phyloP scores from a whole-genome alignment of 2,329 filamentous ascomycete genomes.

The Trichoderma oligosporum region DNA sequence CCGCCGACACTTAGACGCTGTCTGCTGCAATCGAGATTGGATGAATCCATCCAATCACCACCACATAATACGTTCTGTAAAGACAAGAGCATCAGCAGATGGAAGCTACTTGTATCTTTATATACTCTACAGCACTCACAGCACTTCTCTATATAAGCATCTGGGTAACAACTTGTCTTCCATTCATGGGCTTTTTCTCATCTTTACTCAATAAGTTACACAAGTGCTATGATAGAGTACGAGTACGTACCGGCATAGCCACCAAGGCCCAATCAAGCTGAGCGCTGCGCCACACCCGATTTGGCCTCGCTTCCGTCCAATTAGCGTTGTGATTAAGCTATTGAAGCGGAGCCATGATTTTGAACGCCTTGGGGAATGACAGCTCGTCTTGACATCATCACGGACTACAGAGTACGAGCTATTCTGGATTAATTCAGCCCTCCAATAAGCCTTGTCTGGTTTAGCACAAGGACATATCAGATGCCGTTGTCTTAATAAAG shows the following conservation, averaged over 20 bases:
- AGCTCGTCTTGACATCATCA: constrained; percentile 5
- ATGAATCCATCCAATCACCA: neutral
- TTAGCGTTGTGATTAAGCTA: neutral
- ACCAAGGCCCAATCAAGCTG: neutral
- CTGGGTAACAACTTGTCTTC: too few relatives aligned
- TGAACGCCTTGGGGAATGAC: neutral
- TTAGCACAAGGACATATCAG: neutral
- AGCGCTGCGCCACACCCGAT: constrained; percentile 10
- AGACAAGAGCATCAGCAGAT: too few relatives aligned
- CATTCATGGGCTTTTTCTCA: too few relatives aligned
- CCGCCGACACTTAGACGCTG: neutral
- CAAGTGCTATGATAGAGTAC: too few relatives aligned
- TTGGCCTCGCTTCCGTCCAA: neutral
- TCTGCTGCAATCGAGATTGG: neutral
- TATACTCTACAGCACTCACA: too few relatives aligned
- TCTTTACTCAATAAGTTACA: neutral
- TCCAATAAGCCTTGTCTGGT: neutral
- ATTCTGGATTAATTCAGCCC: neutral
- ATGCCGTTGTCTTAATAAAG: neutral
- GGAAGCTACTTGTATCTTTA: too few relatives aligned
- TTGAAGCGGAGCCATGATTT: neutral
- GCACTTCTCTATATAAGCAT: too few relatives aligned
- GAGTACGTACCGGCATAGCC: constrained; percentile 15
- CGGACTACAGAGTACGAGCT: neutral
- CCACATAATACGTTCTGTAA: fast-evolving